Conservation (phyloP, 2,329 filamentous ascomycete genomes). For the Chaetothyriales sp. region DNA sequence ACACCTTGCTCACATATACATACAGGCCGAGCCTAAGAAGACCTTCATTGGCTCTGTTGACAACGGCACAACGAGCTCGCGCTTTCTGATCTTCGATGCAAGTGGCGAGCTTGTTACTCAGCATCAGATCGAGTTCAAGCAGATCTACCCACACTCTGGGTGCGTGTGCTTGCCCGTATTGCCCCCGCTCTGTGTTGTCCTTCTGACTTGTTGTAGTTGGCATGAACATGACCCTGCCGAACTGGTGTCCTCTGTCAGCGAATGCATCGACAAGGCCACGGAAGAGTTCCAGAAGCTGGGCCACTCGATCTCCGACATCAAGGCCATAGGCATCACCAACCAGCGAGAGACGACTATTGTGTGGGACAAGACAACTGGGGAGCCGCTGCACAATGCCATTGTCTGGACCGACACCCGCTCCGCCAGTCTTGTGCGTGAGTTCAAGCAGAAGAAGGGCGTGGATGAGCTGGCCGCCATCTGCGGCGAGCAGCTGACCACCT, state of each 20-base stretch:
- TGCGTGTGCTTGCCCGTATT: conserved; percentile 38
- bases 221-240: conserved; percentile 64
- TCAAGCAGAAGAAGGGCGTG: conserved; percentile 47
- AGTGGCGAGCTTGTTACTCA: conserved; percentile 55
- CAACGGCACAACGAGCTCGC: conserved; percentile 66
- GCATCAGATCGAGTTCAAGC: conserved; percentile 67
- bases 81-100: conserved; percentile 69
- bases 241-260: conserved; percentile 50
- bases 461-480: conserved; percentile 49
- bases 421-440: conserved; percentile 51
- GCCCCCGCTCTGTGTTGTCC: not conserved
- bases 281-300: conserved; percentile 48
- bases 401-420: conserved; percentile 71
- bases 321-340: conserved; percentile 61
- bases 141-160: conserved; percentile 64
- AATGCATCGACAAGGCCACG: conserved; percentile 55
- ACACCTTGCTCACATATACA: not conserved
- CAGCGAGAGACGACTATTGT: conserved; percentile 67
- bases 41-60: conserved; percentile 63
- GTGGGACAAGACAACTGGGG: conserved; percentile 58
- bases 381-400: conserved; percentile 60
- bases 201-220: conserved; percentile 39
- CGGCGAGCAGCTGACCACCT: conserved; percentile 63
- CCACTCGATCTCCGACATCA: conserved; percentile 48
- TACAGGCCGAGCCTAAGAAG: conserved; percentile 6